phyloP scores from a whole-genome alignment of 495 filamentous ascomycete species.

The Aspergillus hancockii region DNA sequence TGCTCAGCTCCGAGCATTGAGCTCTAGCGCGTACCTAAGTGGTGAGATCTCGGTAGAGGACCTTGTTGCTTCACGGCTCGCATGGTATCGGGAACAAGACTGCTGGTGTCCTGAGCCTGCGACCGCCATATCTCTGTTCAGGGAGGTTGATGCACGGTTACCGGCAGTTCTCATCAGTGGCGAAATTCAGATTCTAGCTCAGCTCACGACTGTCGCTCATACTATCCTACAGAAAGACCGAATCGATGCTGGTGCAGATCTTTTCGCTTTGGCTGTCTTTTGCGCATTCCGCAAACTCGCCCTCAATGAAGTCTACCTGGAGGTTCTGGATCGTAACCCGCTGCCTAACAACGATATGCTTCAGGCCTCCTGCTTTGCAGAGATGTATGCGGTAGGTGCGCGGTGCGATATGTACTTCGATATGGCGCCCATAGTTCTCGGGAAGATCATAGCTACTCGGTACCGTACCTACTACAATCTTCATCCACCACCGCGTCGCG shows the following conservation, averaged over 20 bases:
- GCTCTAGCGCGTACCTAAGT: conserved; percentile 51
- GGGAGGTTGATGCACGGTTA: conserved; percentile 44
- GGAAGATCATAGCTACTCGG: conserved; percentile 53
- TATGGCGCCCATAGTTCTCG: conserved; percentile 54
- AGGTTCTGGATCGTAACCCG: conserved; percentile 60
- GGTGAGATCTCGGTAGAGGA: conserved; percentile 40
- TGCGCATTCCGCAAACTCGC: conserved; percentile 56
- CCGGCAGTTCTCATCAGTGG: conserved; percentile 39
- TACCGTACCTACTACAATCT: conserved; percentile 51
- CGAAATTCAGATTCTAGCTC: conserved; percentile 40
- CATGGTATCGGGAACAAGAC: conserved; percentile 52
- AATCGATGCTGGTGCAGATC: conserved; percentile 51
- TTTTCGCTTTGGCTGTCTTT: conserved; percentile 55
- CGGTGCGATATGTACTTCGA: conserved; percentile 63
- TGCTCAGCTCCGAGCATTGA: conserved; percentile 48
- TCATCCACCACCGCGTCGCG: conserved; percentile 52
- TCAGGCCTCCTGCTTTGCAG: conserved; percentile 61
- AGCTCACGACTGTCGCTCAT: conserved; percentile 38
- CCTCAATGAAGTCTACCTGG: conserved; percentile 60
- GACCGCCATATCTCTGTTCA: conserved; percentile 45
- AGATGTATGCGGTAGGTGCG: conserved; percentile 60
- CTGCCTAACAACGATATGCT: conserved; percentile 56
- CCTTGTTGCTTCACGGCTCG: conserved; percentile 47
- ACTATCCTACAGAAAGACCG: conserved; percentile 34
- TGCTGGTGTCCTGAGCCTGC: conserved; percentile 40